Conservation (phyloP, 768 basidiomycete genomes). For the Melanogaster broomeanus region DNA sequence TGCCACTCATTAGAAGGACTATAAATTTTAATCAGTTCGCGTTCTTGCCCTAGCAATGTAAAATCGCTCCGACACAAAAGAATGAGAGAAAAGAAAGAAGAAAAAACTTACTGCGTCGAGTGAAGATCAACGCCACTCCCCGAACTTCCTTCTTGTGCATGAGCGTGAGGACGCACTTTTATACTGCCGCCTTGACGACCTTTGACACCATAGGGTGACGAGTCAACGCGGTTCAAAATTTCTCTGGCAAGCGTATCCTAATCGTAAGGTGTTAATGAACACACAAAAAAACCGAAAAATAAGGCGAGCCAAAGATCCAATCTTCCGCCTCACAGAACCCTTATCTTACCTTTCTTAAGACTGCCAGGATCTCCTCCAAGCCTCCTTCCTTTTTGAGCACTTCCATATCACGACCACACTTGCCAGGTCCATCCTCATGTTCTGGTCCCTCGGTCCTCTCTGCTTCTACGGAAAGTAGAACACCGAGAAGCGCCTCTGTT, state of each 20-base stretch:
- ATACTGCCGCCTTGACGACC: conserved; percentile 55
- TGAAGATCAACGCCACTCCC: conserved; percentile 41
- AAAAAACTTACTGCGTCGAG: conserved; percentile 59
- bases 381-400: conserved; percentile 11
- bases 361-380: conserved; percentile 42
- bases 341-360: conserved; percentile 48
- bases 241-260: conserved; percentile 80
- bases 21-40: conserved; percentile 8
- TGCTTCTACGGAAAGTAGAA: conserved; percentile 57
- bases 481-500: conserved; percentile 86
- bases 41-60: background rate
- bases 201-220: conserved; percentile 74
- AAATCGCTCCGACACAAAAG: no score
- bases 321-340: background rate
- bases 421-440: conserved; percentile 37
- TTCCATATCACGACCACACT: background rate
- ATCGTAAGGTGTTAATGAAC: conserved; percentile 10
- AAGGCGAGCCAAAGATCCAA: background rate
- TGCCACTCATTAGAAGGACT: conserved; percentile 88
- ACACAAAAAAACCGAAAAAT: background rate
- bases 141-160: conserved; percentile 16
- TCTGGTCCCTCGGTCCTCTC: conserved; percentile 16
- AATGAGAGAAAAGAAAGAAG: no score
- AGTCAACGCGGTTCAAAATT: conserved; percentile 81
- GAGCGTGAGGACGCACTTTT: conserved; percentile 25